Percentiles rank a stretch among this genome's conserved stretches.
Evolutionary conservation across 2,329 filamentous ascomycete species (phyloP).

Genomic region (Trichoderma hamatum): DNA sequence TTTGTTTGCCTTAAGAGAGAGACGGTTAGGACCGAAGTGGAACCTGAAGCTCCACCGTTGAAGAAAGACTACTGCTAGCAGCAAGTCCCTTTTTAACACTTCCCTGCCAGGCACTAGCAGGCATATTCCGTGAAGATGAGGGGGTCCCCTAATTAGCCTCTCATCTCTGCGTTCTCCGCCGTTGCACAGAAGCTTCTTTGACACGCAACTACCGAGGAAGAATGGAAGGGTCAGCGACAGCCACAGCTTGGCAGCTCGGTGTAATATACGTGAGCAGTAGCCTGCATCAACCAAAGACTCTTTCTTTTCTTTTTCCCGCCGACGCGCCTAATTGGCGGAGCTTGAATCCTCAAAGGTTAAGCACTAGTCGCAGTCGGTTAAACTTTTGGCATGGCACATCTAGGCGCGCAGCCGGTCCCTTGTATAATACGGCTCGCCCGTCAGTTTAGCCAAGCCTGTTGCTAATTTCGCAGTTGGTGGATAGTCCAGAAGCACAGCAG

Average conservation of each 20-base stretch:
- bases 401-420: constrained; percentile 3
- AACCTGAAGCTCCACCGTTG: constrained; percentile 27
- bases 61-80: background rate
- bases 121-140: constrained; percentile 22
- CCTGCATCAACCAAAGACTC: background rate
- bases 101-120: constrained; percentile 25
- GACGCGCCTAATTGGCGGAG: constrained; percentile 3
- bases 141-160: constrained; percentile 23
- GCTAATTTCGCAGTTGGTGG: background rate
- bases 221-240: background rate
- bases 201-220: constrained; percentile 16
- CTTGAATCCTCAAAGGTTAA: background rate
- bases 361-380: constrained; percentile 8
- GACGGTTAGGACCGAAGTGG: constrained; percentile 26
- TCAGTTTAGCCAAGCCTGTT: background rate
- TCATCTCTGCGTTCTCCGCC: background rate
- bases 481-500: background rate
- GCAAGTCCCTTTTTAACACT: constrained; percentile 16
- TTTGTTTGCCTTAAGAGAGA: constrained; percentile 26
- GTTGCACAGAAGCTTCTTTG: background rate
- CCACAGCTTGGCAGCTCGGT: background rate
- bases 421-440: background rate
- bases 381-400: background rate
- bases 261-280: background rate
- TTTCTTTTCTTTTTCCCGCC: background rate